A percentile compares a stretch with the other conserved stretches of the same genome.
Conservation (phyloP, 169 alveolate genomes). For the Theileria annulata region DNA sequence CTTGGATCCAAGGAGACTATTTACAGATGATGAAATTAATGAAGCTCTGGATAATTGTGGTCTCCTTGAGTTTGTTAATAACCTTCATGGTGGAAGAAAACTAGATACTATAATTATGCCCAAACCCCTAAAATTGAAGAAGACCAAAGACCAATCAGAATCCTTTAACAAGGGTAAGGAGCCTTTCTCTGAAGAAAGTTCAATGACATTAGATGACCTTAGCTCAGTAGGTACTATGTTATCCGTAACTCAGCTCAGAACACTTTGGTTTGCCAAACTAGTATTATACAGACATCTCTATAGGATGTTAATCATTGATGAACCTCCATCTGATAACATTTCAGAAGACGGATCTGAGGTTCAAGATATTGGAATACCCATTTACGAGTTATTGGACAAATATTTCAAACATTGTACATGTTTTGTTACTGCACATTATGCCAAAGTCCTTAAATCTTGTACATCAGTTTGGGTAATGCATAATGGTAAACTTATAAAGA, state of each 20-base stretch:
- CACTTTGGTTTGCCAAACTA: conserved; percentile 73
- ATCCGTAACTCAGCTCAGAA: conserved; percentile 62
- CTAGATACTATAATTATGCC: background rate
- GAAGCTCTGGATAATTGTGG: conserved; percentile 56
- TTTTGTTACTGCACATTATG: background rate
- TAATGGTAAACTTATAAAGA: conserved; percentile 1
- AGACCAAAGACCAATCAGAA: background rate
- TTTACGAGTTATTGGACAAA: conserved; percentile 30
- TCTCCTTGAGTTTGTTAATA: conserved; percentile 1
- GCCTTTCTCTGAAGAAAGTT: background rate
- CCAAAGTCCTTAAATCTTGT: conserved; percentile 29
- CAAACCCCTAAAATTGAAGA: background rate
- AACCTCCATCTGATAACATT: conserved; percentile 73
- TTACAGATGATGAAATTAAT: conserved; percentile 33
- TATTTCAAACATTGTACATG: conserved; percentile 57
- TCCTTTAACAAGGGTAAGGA: background rate
- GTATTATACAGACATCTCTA: conserved; percentile 68
- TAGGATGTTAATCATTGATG: conserved; percentile 78
- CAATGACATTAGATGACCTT: background rate
- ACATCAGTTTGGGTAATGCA: conserved; percentile 15
- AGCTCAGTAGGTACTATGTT: background rate
- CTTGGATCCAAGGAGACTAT: conserved; percentile 48
- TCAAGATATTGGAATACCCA: conserved; percentile 4
- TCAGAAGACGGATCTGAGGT: background rate
- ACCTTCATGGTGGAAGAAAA: background rate